A percentile compares a stretch with the other conserved stretches of the same genome.
Conservation (phyloP, 768 basidiomycete genomes). For the Baorangia bicolor region DNA sequence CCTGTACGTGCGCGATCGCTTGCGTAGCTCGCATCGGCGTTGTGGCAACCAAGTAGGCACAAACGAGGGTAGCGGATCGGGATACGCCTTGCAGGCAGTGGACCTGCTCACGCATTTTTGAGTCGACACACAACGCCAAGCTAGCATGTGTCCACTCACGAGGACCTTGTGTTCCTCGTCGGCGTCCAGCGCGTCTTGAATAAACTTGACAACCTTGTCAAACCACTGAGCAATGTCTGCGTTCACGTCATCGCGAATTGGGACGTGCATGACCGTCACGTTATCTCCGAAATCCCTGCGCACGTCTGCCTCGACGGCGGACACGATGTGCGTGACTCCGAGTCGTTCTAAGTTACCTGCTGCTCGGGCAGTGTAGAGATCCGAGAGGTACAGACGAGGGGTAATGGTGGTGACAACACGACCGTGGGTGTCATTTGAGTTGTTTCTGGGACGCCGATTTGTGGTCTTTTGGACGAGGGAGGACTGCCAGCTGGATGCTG, state of each 20-base stretch:
- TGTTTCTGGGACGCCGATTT: constrained; percentile 9
- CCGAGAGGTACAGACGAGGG: constrained; percentile 62
- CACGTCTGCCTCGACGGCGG: constrained; percentile 51
- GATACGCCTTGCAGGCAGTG: constrained; percentile 78
- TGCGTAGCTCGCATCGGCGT: constrained; percentile 51
- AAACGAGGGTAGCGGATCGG: constrained; percentile 71
- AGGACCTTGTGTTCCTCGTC: constrained; percentile 46
- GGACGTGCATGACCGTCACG: constrained; percentile 53
- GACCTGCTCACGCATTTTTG: constrained; percentile 43
- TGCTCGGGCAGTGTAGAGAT: constrained; percentile 54
- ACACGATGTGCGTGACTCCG: constrained; percentile 74
- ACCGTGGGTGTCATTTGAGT: constrained; percentile 11
- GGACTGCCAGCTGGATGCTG: constrained; percentile 29
- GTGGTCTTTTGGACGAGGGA: constrained; percentile 25
- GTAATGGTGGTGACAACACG: constrained; percentile 35
- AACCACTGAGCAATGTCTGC: constrained; percentile 47
- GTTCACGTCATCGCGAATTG: constrained; percentile 41
- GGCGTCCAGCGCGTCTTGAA: constrained; percentile 45
- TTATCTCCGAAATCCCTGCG: constrained; percentile 20
- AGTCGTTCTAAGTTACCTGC: constrained; percentile 47
- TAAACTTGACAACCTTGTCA: constrained; percentile 51
- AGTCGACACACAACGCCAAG: neutral
- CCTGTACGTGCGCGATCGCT: constrained; percentile 53
- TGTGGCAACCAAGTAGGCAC: constrained; percentile 62
- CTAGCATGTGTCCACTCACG: constrained; percentile 34